Evolutionary conservation across 2,329 filamentous ascomycete genomes (phyloP), one percentile per base, ranked within the genome.

Genomic region (Camillea tinctor): DNA sequence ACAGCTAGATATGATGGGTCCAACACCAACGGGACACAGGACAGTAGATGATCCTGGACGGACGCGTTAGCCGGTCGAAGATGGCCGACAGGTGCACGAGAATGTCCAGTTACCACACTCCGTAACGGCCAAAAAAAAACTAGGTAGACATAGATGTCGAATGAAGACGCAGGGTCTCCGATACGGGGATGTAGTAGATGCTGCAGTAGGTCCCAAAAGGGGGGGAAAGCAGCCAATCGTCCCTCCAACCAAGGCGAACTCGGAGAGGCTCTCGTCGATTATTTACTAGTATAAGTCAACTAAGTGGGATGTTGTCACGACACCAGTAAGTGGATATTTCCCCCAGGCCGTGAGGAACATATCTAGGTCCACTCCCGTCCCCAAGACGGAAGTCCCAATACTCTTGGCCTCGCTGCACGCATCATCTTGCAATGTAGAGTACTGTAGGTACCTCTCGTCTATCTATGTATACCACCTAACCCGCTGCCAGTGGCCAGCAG

Each of bases 181-280:
- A 54, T 23, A 30, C 21, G 36, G 26, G 49, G 19, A 50, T 20
- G 52, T 30, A 30, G 26, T 19, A 48, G 21, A 21, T 54, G 20
- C 26, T 24, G 44, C 55, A 52, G 22, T 52, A n/a, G 44, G 24
- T 60, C 58, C 11, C 36, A 44, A 44, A 44, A n/a, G 17, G 60
- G 63, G 58, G 58, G 56, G 56, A 44, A 59, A 61, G 58, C 60
- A 55, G 56, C 60, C 62, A 54, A 50, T 57, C 55, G 23, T 51
- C 49, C 58, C 55, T 56, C 20, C 30, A 24, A 52, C 54, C 55
- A 51, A 50, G 54, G 40, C 48, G 48, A 60, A 22, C 50, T 54
- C 57, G 59, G 62, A 54, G 49, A 36, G 55, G 50, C n/a, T 53
- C 51, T 55, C 52, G 49, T 40, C 30, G 48, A 57, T 50, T 60